Evolutionary conservation across 164 flowering plant genomes (phyloP).

Genomic region (Paratinospora sagittata): DNA sequence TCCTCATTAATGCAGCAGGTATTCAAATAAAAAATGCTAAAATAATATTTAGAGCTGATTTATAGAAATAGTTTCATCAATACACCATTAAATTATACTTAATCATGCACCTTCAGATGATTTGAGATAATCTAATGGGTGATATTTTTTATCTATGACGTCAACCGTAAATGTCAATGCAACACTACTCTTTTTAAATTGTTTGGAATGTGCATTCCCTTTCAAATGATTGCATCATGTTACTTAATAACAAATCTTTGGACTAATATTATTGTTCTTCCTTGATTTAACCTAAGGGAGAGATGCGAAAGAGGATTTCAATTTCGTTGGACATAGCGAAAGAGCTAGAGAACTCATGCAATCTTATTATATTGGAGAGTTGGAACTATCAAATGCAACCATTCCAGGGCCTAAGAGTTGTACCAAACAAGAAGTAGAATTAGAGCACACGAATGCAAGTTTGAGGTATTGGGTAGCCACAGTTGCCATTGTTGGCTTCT

Average conservation of each 20-base stretch:
- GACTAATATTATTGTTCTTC: background rate
- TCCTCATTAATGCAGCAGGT: constrained; percentile 59
- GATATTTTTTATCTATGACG: no score
- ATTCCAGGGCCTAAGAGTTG: constrained; percentile 42
- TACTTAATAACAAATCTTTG: no score
- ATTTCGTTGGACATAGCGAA: constrained; percentile 85
- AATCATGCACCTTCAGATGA: no score
- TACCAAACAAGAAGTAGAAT: constrained; percentile 26
- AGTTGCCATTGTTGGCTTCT: constrained; percentile 39
- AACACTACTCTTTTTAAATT: no score
- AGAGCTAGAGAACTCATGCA: constrained; percentile 60
- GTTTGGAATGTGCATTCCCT: no score
- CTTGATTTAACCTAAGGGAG: constrained; percentile 50
- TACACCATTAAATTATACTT: no score
- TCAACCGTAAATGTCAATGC: no score
- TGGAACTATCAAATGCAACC: constrained; percentile 46
- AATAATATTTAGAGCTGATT: no score
- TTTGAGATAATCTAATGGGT: no score
- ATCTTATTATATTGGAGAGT: constrained; percentile 62
- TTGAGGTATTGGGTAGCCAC: constrained; percentile 62
- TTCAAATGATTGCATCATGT: no score
- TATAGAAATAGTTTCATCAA: no score
- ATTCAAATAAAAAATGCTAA: no score
- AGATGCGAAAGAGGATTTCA: constrained; percentile 85
- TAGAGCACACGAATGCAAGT: constrained; percentile 24